Percentiles rank a stretch among this genome's conserved stretches.
These are phyloP conservation scores for Russula earlei DNA, from an alignment of 768 basidiomycete genomes.

Conservation along the genomic window DNA sequence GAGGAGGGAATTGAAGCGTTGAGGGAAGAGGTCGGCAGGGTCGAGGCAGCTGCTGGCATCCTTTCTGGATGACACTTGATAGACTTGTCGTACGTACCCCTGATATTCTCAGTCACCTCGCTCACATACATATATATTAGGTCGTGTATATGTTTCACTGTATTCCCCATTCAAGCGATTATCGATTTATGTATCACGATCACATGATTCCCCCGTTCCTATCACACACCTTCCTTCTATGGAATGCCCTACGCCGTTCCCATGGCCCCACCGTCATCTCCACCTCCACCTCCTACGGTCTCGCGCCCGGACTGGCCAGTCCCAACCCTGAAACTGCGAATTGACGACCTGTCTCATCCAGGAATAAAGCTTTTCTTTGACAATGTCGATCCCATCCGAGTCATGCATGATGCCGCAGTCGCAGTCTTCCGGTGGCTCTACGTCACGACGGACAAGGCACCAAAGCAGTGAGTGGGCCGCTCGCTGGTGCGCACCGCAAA, in stretches of 20 bases:
- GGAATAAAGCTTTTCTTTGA: conserved; percentile 46
- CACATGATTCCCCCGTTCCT: no score
- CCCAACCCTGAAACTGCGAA: conserved; percentile 42
- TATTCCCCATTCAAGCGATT: neutral
- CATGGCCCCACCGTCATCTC: neutral
- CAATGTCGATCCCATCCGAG: conserved; percentile 35
- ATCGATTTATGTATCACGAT: no score
- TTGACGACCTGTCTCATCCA: conserved; percentile 47
- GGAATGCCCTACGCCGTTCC: no score
- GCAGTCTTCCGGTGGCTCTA: conserved; percentile 16
- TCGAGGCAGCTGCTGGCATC: conserved; percentile 61
- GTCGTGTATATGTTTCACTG: neutral
- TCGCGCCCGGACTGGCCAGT: conserved; percentile 34
- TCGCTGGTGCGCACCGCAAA: neutral
- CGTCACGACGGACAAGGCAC: conserved; percentile 15
- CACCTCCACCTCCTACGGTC: conserved; percentile 2
- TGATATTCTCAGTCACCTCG: neutral
- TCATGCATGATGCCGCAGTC: conserved; percentile 28
- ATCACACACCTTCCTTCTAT: neutral
- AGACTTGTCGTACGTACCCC: neutral
- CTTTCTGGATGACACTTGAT: conserved; percentile 19
- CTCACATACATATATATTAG: neutral
- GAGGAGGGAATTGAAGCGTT: conserved; percentile 73
- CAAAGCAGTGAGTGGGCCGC: conserved; percentile 8
- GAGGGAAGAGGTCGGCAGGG: conserved; percentile 51